These are phyloP conservation scores for Stagonosporopsis rhizophila DNA, from an alignment of 2,329 filamentous ascomycete species.

Conservation along the genomic window DNA sequence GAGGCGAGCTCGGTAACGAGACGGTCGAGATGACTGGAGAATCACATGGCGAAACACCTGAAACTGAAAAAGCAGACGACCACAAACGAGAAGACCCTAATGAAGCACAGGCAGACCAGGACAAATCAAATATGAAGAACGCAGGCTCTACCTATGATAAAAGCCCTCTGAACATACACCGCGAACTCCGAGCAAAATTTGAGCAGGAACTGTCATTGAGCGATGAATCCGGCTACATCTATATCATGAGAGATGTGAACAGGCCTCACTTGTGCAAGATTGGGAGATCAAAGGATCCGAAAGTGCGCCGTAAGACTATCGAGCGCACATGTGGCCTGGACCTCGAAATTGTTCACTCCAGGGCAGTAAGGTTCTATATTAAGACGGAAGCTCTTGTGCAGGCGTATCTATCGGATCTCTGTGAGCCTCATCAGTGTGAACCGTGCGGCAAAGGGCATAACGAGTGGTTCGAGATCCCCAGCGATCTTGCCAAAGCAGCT, in stretches of 20 bases:
- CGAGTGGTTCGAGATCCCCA: slow-evolving; percentile 3
- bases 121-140: background rate
- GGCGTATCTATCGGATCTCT: slow-evolving; percentile 1
- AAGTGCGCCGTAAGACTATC: background rate
- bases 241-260: background rate
- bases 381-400: slow-evolving; percentile 3
- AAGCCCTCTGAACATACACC: background rate
- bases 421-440: background rate
- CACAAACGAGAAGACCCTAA: background rate
- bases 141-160: background rate
- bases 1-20: background rate
- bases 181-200: background rate
- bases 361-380: background rate
- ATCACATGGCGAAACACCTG: background rate
- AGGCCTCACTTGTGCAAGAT: slow-evolving; percentile 1
- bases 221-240: background rate
- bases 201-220: background rate
- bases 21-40: background rate
- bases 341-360: background rate
- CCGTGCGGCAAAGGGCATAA: background rate
- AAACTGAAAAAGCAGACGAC: background rate
- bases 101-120: background rate
- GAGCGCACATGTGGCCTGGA: background rate
- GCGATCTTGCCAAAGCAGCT: background rate
- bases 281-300: background rate